phyloP scores from a whole-genome alignment of 441 rosid species.

The Gossypium trilobum region DNA sequence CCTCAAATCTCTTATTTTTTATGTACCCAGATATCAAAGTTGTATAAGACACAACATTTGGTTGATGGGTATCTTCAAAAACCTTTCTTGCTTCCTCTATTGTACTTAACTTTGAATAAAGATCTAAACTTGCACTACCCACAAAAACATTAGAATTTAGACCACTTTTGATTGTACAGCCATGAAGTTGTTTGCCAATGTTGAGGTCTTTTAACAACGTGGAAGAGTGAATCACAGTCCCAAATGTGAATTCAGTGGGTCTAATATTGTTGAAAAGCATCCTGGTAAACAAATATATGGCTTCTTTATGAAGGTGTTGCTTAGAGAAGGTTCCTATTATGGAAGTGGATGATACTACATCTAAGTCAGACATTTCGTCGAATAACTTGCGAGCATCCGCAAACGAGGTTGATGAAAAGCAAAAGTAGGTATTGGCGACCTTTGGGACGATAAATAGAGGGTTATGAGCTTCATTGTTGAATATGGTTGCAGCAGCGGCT shows the following conservation, averaged over 20 bases:
- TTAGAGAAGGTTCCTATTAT: slow-evolving; percentile 33
- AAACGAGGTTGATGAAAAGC: not conserved
- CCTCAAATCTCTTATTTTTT: slow-evolving; percentile 34
- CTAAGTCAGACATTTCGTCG: slow-evolving; percentile 39
- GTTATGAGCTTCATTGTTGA: not conserved
- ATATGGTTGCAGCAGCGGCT: not conserved
- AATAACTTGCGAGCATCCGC: slow-evolving; percentile 24
- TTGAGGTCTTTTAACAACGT: slow-evolving; percentile 31
- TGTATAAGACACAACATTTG: slow-evolving; percentile 64
- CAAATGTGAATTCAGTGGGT: slow-evolving; percentile 67
- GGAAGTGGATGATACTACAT: slow-evolving; percentile 44
- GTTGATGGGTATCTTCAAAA: slow-evolving; percentile 47
- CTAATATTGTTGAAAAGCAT: slow-evolving; percentile 38
- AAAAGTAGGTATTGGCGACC: not conserved
- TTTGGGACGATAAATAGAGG: not conserved
- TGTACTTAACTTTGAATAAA: slow-evolving; percentile 47
- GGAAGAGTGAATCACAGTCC: slow-evolving; percentile 47
- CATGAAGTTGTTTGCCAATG: slow-evolving; percentile 54
- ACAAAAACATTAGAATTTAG: slow-evolving; percentile 56
- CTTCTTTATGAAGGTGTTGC: slow-evolving; percentile 38
- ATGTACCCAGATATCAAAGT: slow-evolving; percentile 52
- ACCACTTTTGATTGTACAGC: slow-evolving; percentile 49
- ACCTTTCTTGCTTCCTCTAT: slow-evolving; percentile 43
- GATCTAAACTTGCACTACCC: slow-evolving; percentile 54
- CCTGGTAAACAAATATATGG: slow-evolving; percentile 38